These are phyloP conservation scores for Wickerhamomyces hampshirensis DNA, from an alignment of 805 yeast species.

Conservation along the genomic window DNA sequence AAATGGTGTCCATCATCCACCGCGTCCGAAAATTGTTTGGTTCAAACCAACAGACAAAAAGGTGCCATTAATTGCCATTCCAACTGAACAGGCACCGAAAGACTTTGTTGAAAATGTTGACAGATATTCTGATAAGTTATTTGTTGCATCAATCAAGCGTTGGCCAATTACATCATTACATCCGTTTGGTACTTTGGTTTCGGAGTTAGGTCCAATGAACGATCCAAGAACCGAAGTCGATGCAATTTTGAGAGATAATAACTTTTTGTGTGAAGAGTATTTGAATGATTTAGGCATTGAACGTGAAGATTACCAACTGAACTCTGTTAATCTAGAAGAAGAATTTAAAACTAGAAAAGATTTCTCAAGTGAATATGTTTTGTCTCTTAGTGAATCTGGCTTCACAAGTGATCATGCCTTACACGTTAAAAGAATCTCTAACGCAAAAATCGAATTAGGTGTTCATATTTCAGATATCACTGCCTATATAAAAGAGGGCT, in stretches of 20 bases:
- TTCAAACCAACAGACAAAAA: conserved; percentile 97
- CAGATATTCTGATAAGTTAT: conserved; percentile 70
- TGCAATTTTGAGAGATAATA: conserved; percentile 84
- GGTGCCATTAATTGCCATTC: conserved; percentile 96
- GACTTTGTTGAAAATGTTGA: conserved; percentile 94
- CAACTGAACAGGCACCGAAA: conserved; percentile 95
- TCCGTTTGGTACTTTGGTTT: conserved; percentile 92
- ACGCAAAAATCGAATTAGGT: conserved; percentile 70
- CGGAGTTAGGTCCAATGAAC: conserved; percentile 77
- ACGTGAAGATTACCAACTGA: conserved; percentile 30
- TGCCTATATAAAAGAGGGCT: conserved; percentile 64
- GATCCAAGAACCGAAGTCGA: conserved; percentile 77
- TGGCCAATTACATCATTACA: conserved; percentile 99
- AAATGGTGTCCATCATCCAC: neutral
- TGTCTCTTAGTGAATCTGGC: conserved; percentile 58
- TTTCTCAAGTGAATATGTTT: conserved; percentile 54
- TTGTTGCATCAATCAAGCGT: conserved; percentile 93
- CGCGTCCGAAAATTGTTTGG: conserved; percentile 94
- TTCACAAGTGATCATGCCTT: conserved; percentile 70
- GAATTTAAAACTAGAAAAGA: conserved; percentile 40
- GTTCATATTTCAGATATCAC: conserved; percentile 83
- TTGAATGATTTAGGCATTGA: conserved; percentile 34
- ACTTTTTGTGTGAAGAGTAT: conserved; percentile 77
- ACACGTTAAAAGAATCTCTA: conserved; percentile 62
- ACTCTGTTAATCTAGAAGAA: conserved; percentile 24